phyloP scores from a whole-genome alignment of 371 early-diverging fungal species.

The Mucor piriformis region DNA sequence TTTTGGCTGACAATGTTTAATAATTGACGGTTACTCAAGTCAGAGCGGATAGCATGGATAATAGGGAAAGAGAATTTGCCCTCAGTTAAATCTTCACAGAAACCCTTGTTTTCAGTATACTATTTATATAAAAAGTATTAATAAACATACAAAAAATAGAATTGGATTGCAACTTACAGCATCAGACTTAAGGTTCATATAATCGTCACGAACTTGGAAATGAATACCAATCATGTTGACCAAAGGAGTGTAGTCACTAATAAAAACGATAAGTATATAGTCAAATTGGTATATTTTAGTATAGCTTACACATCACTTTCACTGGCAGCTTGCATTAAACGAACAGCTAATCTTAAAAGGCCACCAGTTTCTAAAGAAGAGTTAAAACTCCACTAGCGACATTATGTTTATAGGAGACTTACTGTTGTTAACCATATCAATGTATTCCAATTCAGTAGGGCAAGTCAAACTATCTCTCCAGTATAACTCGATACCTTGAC shows the following conservation, averaged over 20 bases:
- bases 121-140: constrained; percentile 22
- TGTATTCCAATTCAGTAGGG: constrained; percentile 84
- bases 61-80: constrained; percentile 98
- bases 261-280: not conserved
- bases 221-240: constrained; percentile 90
- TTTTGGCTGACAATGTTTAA: constrained; percentile 85
- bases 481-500: constrained; percentile 94
- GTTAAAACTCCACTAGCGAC: not conserved
- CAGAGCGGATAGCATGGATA: constrained; percentile 80
- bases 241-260: constrained; percentile 75
- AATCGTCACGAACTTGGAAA: constrained; percentile 97
- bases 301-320: constrained; percentile 51
- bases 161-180: constrained; percentile 49
- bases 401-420: constrained; percentile 27
- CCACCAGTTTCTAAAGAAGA: constrained; percentile 85
- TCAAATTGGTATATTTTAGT: too few relatives aligned
- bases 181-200: constrained; percentile 86
- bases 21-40: constrained; percentile 68
- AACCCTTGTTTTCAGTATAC: constrained; percentile 93
- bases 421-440: constrained; percentile 93
- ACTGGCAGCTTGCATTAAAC: constrained; percentile 83
- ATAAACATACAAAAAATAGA: not conserved
- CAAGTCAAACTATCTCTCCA: constrained; percentile 74
- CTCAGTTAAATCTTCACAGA: constrained; percentile 96
- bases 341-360: constrained; percentile 89